Evolutionary conservation across 208 protist species (phyloP), one percentile per base, ranked within the genome.

Genomic region (Trypanosoma vivax): DNA sequence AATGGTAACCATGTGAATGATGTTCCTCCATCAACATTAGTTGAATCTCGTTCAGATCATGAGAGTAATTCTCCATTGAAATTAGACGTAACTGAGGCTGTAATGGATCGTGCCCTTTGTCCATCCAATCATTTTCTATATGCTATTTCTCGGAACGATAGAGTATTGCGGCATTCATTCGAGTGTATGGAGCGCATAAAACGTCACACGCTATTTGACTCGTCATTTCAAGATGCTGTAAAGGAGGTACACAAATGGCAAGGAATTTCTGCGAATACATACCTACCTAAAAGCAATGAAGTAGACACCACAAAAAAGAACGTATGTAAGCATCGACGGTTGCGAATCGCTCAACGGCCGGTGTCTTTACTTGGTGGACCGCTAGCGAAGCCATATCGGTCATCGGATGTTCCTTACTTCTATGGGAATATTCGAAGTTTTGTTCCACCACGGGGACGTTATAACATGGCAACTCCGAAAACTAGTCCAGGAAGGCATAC

Each of bases 371-470:
- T 60, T 11, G 57, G 64, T 58, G 67, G 56, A 11, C 49, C 62
- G 2, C 39, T 65, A 18, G 62, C 41, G 16, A 66, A 71, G 33
- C 48, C 66, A 2, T 64, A 70, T 41, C 70, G 76, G 23, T 56
- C 78, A 4, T 71, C 81, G 27, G 80, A 86, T 45, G 65, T 88
- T 23, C 85, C 85, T 13, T 89, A 70, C 63, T 92, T 89, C 56
- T 89, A 79, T 59, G 70, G 70, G 38, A 63, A 65, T 25, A 34
- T 58, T 29, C 30, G 47, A 13, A 92, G 76, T 51, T 72, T 81
- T 34, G 79, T 89, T 1, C 80, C 85, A 29, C 80, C 80, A 18
- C 65, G 49, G 14, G 85, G 78, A 3, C 48, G 56, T 31, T 92
- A 81, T 52, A 87, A 83, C 41, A 59, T 92, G 24, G 78, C 85